Percentiles rank a stretch among this genome's conserved stretches.
These are phyloP conservation scores for Penicillium sp. DNA, from an alignment of 2,329 filamentous ascomycete genomes.

Conservation along the genomic window DNA sequence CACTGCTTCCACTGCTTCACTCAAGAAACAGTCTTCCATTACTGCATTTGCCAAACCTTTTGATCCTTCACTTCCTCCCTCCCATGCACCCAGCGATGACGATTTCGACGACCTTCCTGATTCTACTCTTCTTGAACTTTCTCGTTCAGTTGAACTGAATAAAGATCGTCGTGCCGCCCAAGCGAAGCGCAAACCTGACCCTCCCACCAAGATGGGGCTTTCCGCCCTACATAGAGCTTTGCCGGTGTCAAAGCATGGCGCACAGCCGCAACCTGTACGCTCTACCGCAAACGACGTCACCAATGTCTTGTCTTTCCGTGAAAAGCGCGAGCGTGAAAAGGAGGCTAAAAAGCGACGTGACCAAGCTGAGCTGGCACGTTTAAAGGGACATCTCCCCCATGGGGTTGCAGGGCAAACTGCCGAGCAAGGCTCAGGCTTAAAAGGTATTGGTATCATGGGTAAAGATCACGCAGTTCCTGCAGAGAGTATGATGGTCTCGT, in stretches of 20 bases:
- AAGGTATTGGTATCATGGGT: slow-evolving; percentile 69
- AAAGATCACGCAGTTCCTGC: slow-evolving; percentile 73
- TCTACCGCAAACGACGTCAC: slow-evolving; percentile 35
- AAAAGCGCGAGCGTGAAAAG: slow-evolving; percentile 72
- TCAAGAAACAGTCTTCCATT: slow-evolving; percentile 47
- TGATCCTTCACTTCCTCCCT: slow-evolving; percentile 32
- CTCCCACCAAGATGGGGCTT: slow-evolving; percentile 21
- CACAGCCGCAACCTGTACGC: slow-evolving; percentile 19
- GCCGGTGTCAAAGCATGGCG: slow-evolving; percentile 24
- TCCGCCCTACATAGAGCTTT: slow-evolving; percentile 4
- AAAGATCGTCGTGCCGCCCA: slow-evolving; percentile 37
- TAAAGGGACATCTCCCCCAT: slow-evolving; percentile 57
- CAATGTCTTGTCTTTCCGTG: slow-evolving; percentile 61
- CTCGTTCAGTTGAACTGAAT: slow-evolving; percentile 45
- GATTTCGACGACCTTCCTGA: slow-evolving; percentile 46
- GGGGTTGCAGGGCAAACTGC: slow-evolving; percentile 58
- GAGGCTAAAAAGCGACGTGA: slow-evolving; percentile 74
- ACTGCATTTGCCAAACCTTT: slow-evolving; percentile 41
- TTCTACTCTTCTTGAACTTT: slow-evolving; percentile 41
- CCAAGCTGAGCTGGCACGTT: slow-evolving; percentile 68
- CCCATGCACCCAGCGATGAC: slow-evolving; percentile 9
- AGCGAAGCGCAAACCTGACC: slow-evolving; percentile 27
- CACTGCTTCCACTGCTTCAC: slow-evolving; percentile 39
- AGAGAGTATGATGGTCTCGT: slow-evolving; percentile 87
- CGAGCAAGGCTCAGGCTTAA: slow-evolving; percentile 76